Evolutionary conservation across 192 early-diverging fungal species (phyloP).

Genomic region (Piromyces sp.): DNA sequence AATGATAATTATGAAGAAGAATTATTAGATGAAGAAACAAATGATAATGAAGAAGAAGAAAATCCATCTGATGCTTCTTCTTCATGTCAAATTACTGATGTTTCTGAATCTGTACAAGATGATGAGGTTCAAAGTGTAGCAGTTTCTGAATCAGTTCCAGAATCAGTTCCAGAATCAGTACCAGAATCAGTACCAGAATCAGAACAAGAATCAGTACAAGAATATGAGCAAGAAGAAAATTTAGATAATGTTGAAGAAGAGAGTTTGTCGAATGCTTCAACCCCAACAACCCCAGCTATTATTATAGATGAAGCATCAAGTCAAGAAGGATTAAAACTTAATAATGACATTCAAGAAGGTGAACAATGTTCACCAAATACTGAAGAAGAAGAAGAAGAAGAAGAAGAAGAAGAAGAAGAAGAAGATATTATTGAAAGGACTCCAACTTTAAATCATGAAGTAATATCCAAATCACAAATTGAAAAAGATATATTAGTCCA

Average conservation of each 20-base stretch:
- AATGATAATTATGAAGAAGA: background rate
- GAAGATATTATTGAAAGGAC: background rate
- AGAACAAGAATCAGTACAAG: background rate
- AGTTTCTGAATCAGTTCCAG: too few species aligned
- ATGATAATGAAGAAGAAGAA: background rate
- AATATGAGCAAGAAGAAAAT: background rate
- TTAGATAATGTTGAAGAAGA: background rate
- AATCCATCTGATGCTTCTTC: background rate
- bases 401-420: background rate
- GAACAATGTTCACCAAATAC: too few species aligned
- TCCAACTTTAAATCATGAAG: background rate
- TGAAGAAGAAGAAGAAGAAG: background rate
- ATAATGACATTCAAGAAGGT: too few species aligned
- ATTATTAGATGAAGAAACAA: background rate
- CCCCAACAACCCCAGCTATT: background rate
- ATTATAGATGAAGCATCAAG: background rate
- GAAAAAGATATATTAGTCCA: background rate
- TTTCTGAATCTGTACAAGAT: too few species aligned
- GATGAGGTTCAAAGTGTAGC: background rate
- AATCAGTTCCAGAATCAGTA: background rate
- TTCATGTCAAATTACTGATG: background rate
- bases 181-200: background rate
- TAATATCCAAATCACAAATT: background rate
- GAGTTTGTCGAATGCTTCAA: background rate
- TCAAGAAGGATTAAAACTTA: background rate